phyloP scores from a whole-genome alignment of 163 green algal species.

The Botryococcus braunii region DNA sequence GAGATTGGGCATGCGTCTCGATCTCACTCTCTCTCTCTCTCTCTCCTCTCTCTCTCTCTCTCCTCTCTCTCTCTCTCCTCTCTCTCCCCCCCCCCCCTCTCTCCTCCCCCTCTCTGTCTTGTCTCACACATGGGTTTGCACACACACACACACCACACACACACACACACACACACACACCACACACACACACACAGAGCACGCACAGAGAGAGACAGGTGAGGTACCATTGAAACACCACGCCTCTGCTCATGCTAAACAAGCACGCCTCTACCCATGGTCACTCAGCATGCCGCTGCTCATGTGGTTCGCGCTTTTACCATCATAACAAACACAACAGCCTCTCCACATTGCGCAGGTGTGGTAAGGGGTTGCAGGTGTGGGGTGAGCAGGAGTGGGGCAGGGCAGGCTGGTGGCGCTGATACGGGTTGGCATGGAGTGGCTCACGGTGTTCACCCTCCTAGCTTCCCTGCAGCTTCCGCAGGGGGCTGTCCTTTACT shows the following conservation, averaged over 20 bases:
- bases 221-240: too few relatives aligned
- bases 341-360: too few relatives aligned
- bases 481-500: slow-evolving; percentile 56
- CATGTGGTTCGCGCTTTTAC: neutral
- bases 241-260: too few relatives aligned
- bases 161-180: too few relatives aligned
- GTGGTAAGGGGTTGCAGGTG: too few relatives aligned
- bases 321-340: neutral
- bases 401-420: slow-evolving; percentile 20
- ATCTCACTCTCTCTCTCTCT: too few relatives aligned
- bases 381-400: slow-evolving; percentile 9
- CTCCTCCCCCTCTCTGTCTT: slow-evolving; percentile 1
- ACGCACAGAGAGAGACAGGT: neutral
- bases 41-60: too few relatives aligned
- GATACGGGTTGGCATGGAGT: slow-evolving; percentile 35
- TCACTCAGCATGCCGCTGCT: neutral
- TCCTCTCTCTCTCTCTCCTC: too few relatives aligned
- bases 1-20: too few relatives aligned
- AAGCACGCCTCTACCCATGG: too few relatives aligned
- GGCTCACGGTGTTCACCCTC: slow-evolving; percentile 34
- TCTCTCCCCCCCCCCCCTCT: neutral
- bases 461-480: slow-evolving; percentile 32
- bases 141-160: too few relatives aligned
- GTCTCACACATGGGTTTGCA: neutral
- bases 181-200: neutral